Conservation (phyloP, 768 basidiomycete genomes). For the Tylopilus cervinicoccineus region DNA sequence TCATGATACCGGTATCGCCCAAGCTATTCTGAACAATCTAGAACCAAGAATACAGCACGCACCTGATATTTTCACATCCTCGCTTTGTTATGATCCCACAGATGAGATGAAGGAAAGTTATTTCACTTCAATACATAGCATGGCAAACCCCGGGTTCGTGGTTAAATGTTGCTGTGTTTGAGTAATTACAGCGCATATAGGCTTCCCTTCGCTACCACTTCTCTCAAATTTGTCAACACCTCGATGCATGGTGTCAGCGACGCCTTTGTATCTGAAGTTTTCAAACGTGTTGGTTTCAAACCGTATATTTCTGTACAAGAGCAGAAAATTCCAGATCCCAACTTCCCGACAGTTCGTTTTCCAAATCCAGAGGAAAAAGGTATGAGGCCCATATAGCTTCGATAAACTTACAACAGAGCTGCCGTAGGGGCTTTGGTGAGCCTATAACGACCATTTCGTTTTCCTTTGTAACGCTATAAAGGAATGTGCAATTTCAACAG, state of each 20-base stretch:
- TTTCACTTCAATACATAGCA: slow-evolving; percentile 37
- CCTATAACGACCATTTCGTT: slow-evolving; percentile 1
- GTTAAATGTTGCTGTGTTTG: neutral
- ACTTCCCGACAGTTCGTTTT: slow-evolving; percentile 81
- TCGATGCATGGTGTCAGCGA: slow-evolving; percentile 91
- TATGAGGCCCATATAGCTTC: slow-evolving; percentile 18
- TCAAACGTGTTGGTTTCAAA: slow-evolving; percentile 55
- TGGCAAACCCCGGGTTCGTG: slow-evolving; percentile 19
- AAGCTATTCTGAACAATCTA: slow-evolving; percentile 57
- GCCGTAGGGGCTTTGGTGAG: slow-evolving; percentile 46
- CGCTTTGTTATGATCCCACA: slow-evolving; percentile 54
- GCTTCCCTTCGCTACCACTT: neutral
- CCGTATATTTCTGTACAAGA: slow-evolving; percentile 57
- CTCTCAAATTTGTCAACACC: slow-evolving; percentile 74
- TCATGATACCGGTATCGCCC: slow-evolving; percentile 75
- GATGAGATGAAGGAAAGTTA: slow-evolving; percentile 57
- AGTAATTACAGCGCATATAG: slow-evolving; percentile 8
- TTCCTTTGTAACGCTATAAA: slow-evolving; percentile 25
- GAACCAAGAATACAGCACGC: slow-evolving; percentile 46
- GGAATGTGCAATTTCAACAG: slow-evolving; percentile 70
- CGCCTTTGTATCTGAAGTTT: slow-evolving; percentile 52
- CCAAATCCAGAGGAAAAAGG: slow-evolving; percentile 94
- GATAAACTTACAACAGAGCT: slow-evolving; percentile 1
- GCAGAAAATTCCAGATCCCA: slow-evolving; percentile 74
- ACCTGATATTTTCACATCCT: slow-evolving; percentile 34